phyloP scores from a whole-genome alignment of 345 rosid genomes.

The Lumnitzera racemosa region DNA sequence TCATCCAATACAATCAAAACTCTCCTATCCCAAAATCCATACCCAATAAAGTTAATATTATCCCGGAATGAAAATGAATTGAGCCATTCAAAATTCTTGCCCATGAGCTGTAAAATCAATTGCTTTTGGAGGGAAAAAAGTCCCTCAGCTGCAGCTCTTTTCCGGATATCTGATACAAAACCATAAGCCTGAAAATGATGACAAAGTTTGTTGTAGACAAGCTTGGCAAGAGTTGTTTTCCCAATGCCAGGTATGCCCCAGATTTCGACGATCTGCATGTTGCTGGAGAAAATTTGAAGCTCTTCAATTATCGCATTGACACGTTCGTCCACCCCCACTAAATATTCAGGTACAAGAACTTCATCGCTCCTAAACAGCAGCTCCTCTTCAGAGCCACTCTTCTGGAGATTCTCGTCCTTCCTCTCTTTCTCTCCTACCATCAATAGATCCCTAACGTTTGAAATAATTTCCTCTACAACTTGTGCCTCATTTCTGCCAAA shows the following conservation, averaged over 20 bases:
- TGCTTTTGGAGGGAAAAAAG: not conserved
- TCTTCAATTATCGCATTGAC: not conserved
- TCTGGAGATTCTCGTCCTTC: too few species aligned
- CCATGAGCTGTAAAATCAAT: not conserved
- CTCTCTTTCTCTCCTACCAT: too few species aligned
- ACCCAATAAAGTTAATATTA: not conserved
- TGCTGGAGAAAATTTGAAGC: not conserved
- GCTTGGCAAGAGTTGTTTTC: conserved; percentile 9
- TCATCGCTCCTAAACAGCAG: not conserved
- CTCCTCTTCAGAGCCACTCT: too few species aligned
- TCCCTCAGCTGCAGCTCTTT: not conserved
- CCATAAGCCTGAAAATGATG: not conserved
- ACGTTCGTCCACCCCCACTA: not conserved
- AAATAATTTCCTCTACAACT: not conserved
- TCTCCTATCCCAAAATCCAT: not conserved
- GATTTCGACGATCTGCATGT: not conserved
- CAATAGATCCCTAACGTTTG: not conserved
- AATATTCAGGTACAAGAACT: not conserved
- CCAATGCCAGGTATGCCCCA: not conserved
- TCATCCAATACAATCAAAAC: not conserved
- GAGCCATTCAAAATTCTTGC: not conserved
- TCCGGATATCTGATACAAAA: not conserved
- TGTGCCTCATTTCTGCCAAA: not conserved
- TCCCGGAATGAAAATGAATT: not conserved
- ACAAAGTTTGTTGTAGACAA: conserved; percentile 3